Base-by-base conservation (phyloP, 2,329 filamentous ascomycete species). In the Alternaria sp. region DNA sequence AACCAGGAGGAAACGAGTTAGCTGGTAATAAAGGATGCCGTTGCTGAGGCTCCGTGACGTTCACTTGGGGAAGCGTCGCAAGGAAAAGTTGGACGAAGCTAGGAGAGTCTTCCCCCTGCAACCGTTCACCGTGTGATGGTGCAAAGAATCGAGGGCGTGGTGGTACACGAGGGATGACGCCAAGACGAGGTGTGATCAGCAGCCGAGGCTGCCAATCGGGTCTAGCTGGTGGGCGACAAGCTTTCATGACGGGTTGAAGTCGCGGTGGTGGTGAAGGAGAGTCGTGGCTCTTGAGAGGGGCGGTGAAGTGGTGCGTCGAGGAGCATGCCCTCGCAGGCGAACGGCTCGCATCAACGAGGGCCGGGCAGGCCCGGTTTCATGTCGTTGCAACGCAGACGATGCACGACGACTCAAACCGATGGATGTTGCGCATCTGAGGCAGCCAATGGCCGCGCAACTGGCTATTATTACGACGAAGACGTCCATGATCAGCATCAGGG, bases 301-400 rank as follows among this genome's bases (percentile, higher is more conserved):
- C 55, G 55, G 58, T 58, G 58, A 55, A 34, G 31, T 31, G 40
- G 34, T 23, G 52, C 44, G 33, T 42, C 26, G 49, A 39, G 39
- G 26, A 17, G 31, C 26, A 23, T 31, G 44, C 44, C 29, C 44
- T 46, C 44, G 45, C 42, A 52, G 48, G 51, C 50, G 54, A 54
- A 54, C 48, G 50, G 54, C 52, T 58, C 40, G 60, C 46, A 61
- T 48, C 55, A 45, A 34, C 44, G 49, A 52, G 39, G 58, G 36
- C 63, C 66, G 68, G 69, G 64, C 69, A 59, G 63, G 61, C 52
- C 70, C 69, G 71, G 71, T 65, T 66, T 62, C 59, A 63, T 40
- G 48, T 61, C 56, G 66, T 65, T 56, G 31, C 45, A 49, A 53
- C 40, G 48, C 36, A 31, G 17, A 39, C 13, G 33, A 17, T 48